Percentiles rank a stretch among this genome's conserved stretches.
phyloP scores from a whole-genome alignment of 1,284 basidiomycete species.

The Pascua guehoae region DNA sequence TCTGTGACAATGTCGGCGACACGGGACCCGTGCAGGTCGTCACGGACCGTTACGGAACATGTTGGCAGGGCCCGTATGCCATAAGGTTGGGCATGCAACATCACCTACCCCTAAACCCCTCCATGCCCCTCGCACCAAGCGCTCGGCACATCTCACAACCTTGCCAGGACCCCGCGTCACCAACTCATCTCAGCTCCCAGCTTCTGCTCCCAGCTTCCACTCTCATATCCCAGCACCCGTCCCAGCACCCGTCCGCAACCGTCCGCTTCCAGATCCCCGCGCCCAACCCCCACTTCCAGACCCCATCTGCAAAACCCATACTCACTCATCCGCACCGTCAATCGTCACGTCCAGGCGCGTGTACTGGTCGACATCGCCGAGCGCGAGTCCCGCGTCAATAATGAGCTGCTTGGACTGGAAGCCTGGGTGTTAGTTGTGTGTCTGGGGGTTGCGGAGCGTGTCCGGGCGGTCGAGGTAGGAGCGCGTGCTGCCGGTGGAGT shows the following conservation, averaged over 20 bases:
- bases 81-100: too few species aligned
- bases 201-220: background rate
- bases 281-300: background rate
- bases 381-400: conserved; percentile 68
- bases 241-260: background rate
- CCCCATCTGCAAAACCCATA: conserved; percentile 12
- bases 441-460: background rate
- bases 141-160: too few species aligned
- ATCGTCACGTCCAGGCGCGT: conserved; percentile 89
- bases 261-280: background rate
- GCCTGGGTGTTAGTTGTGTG: conserved; percentile 54
- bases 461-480: background rate
- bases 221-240: background rate
- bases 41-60: too few species aligned
- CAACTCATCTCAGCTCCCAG: too few species aligned
- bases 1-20: too few species aligned
- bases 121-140: too few species aligned
- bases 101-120: too few species aligned
- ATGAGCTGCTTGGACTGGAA: conserved; percentile 97
- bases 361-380: conserved; percentile 92
- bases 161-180: too few species aligned
- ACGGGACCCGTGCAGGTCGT: too few species aligned
- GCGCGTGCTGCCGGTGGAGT: too few species aligned
- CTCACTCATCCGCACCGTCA: conserved; percentile 94
- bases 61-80: too few species aligned